Evolutionary conservation across 441 rosid genomes (phyloP).

Genomic region (Biscutella auriculata): DNA sequence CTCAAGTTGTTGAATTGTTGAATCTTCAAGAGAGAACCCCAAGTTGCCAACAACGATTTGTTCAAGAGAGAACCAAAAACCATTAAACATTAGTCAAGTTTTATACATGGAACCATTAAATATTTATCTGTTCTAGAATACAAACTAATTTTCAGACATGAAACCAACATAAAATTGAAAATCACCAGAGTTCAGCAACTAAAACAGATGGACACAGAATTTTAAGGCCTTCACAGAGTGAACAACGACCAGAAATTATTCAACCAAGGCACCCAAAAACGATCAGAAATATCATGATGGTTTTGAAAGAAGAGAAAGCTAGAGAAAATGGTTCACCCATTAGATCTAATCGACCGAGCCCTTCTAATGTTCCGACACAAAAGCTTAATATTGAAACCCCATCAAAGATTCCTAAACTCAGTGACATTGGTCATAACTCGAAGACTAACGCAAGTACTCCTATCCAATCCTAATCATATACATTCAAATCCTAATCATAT

Average conservation of each 20-base stretch:
- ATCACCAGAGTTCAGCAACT: conserved; percentile 21
- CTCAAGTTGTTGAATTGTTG: too few relatives aligned
- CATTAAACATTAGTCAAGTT: too few relatives aligned
- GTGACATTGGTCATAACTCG: conserved; percentile 33
- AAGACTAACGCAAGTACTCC: conserved; percentile 38
- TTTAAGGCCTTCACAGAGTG: conserved; percentile 30
- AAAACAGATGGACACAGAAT: conserved; percentile 39
- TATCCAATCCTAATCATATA: too few relatives aligned
- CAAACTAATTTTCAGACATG: too few relatives aligned
- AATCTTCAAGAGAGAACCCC: too few relatives aligned
- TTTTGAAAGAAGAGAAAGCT: conserved; percentile 78
- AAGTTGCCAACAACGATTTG: too few relatives aligned
- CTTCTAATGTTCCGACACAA: conserved; percentile 32
- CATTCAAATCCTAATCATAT: too few relatives aligned
- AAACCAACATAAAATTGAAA: conserved; percentile 38
- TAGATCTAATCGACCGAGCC: conserved; percentile 50
- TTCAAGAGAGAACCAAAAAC: too few relatives aligned
- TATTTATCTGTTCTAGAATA: too few relatives aligned
- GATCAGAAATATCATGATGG: conserved; percentile 70
- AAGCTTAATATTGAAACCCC: conserved; percentile 45
- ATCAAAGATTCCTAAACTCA: conserved; percentile 53
- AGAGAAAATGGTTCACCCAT: conserved; percentile 77
- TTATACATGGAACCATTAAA: too few relatives aligned
- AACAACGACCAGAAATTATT: conserved; percentile 28
- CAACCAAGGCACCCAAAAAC: conserved; percentile 69